Evolutionary conservation across 2,329 filamentous ascomycete species (phyloP), one percentile per base, ranked within the genome.

Genomic region (Bipolaris sorokiniana): DNA sequence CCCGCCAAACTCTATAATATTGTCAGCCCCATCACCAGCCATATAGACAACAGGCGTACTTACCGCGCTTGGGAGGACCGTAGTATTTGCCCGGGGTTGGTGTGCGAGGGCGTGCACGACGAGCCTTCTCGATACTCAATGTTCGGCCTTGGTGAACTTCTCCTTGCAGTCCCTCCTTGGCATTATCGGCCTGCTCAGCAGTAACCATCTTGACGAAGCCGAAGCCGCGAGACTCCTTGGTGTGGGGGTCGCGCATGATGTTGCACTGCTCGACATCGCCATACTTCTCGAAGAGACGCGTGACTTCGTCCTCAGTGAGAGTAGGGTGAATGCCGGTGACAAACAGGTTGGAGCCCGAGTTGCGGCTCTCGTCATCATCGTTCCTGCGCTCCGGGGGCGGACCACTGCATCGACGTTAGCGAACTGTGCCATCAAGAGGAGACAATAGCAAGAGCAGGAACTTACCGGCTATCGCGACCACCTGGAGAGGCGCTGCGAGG

Each of bases 141-240:
- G 93, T 97, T 70, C 95, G 90, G 60, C 95, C 95, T 75, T 99
- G 94, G 65, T 97, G 92, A 67, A 92, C 87, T 79, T 98, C 94
- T 74, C 94, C 94, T 78, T 98, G 94, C 31, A 99, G 85, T 51
- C 91, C 94, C 73, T 98, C 95, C 83, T 95, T 97, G 68, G 95
- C 95, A 67, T 95, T 93, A 79, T 99, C 95, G 64, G 95, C 95
- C 79, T 97, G 91, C 54, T 98, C 94, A 47, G 91, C 87, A 56
- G 92, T 96, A 59, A 92, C 88, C 94, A 99, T 98, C 84, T 99
- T 98, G 77, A 99, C 95, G 82, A 99, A 99, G 54, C 95, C 95
- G 67, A 99, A 99, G 66, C 95, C 95, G 79, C 95, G 95, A 69
- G 94, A 98, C 80, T 99, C 95, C 81, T 97, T 96, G 73, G 91